These are phyloP conservation scores for Sphenostylis stenocarpa DNA, from an alignment of 306 rosid genomes.

Conservation along the genomic window DNA sequence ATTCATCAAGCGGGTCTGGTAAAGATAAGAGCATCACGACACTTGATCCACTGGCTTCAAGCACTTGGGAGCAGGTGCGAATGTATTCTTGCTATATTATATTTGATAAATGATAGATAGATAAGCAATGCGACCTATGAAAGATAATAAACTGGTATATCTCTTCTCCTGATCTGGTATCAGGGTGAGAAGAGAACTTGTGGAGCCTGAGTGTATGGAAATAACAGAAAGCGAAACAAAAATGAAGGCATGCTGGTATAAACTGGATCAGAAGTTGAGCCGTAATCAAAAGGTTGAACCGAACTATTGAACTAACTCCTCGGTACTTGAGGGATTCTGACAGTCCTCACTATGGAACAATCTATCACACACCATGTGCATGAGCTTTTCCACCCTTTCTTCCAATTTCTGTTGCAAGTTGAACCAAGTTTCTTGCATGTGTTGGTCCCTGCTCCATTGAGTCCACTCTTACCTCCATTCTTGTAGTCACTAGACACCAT, in stretches of 20 bases:
- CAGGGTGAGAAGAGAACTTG: background rate
- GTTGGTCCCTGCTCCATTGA: background rate
- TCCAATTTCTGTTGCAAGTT: background rate
- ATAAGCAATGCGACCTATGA: background rate
- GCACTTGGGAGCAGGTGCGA: conserved; percentile 84
- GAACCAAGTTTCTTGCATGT: background rate
- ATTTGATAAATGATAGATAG: conserved; percentile 10
- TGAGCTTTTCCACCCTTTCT: background rate
- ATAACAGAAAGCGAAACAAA: background rate
- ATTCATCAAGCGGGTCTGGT: conserved; percentile 45
- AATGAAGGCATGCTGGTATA: background rate
- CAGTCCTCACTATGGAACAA: background rate
- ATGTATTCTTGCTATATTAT: conserved; percentile 24
- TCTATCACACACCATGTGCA: background rate
- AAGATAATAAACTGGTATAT: background rate
- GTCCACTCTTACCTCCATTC: background rate
- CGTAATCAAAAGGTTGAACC: background rate
- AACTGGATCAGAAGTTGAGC: background rate
- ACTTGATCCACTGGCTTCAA: conserved; percentile 78
- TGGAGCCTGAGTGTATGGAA: background rate
- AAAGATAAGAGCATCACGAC: conserved; percentile 55
- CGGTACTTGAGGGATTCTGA: background rate
- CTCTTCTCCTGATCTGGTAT: background rate
- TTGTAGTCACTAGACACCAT: background rate
- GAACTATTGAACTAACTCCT: background rate